Evolutionary conservation across 208 protist species (phyloP).

Genomic region (Trypanosoma brucei): DNA sequence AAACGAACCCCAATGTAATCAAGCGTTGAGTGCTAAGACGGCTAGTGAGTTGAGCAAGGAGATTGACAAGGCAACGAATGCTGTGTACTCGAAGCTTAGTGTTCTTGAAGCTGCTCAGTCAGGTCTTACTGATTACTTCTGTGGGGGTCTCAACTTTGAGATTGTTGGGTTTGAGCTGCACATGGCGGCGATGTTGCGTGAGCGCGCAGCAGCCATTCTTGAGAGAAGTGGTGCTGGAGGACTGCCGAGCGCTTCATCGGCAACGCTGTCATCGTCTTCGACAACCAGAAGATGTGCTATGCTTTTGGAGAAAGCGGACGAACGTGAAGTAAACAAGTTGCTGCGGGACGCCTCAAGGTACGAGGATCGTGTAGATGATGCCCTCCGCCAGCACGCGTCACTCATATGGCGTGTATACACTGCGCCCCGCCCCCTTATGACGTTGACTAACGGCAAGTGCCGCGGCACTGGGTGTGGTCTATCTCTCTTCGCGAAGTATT

Average conservation of each 20-base stretch:
- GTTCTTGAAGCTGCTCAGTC: constrained; percentile 87
- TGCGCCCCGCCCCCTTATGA: constrained; percentile 79
- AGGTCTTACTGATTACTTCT: constrained; percentile 83
- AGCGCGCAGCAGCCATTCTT: constrained; percentile 25
- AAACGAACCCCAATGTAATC: constrained; percentile 75
- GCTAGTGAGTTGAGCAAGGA: constrained; percentile 56
- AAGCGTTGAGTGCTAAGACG: constrained; percentile 63
- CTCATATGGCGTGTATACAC: constrained; percentile 81
- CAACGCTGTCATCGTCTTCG: neutral
- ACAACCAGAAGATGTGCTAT: neutral
- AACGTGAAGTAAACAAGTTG: constrained; percentile 39
- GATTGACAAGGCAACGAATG: constrained; percentile 83
- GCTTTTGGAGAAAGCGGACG: constrained; percentile 13
- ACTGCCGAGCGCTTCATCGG: neutral
- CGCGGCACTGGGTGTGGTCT: constrained; percentile 81
- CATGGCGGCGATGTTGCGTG: constrained; percentile 52
- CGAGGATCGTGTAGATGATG: constrained; percentile 69
- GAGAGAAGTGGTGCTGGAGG: constrained; percentile 15
- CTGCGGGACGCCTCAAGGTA: constrained; percentile 67
- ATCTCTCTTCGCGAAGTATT: constrained; percentile 82
- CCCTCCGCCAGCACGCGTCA: constrained; percentile 68
- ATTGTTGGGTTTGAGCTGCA: constrained; percentile 59
- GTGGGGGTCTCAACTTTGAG: constrained; percentile 69
- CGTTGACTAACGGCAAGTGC: constrained; percentile 86
- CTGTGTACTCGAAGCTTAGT: constrained; percentile 79